These are phyloP conservation scores for Arctium minus DNA, from an alignment of 129 eudicot genomes.

Conservation along the genomic window DNA sequence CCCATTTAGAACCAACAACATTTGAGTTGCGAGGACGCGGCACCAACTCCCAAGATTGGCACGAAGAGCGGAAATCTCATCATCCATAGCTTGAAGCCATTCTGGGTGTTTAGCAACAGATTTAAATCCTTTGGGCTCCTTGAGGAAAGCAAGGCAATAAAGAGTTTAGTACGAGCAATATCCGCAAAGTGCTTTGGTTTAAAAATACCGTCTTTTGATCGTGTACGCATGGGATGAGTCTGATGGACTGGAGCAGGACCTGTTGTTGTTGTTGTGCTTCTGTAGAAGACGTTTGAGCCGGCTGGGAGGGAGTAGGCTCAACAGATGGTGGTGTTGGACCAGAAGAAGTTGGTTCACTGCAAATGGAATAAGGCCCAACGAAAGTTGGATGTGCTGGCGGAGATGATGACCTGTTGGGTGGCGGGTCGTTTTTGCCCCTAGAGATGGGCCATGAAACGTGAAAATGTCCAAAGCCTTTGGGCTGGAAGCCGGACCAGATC, in stretches of 20 bases:
- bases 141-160: neutral
- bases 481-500: neutral
- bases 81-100: neutral
- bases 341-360: neutral
- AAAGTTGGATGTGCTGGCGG: no score
- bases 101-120: neutral
- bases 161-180: neutral
- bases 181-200: neutral
- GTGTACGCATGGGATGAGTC: neutral
- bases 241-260: neutral
- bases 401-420: neutral
- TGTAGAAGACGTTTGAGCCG: no score
- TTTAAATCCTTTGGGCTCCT: neutral
- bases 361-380: neutral
- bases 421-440: neutral
- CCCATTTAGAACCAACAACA: no score
- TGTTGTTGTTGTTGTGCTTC: neutral
- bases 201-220: neutral
- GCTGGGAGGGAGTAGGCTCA: neutral
- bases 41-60: neutral
- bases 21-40: no score
- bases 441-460: neutral
- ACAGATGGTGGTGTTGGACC: no score
- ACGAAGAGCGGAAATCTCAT: neutral
- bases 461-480: neutral